A percentile compares a stretch with the other conserved stretches of the same genome.
phyloP scores from a whole-genome alignment of 1,284 basidiomycete genomes.

The Puccinia sorghi region DNA sequence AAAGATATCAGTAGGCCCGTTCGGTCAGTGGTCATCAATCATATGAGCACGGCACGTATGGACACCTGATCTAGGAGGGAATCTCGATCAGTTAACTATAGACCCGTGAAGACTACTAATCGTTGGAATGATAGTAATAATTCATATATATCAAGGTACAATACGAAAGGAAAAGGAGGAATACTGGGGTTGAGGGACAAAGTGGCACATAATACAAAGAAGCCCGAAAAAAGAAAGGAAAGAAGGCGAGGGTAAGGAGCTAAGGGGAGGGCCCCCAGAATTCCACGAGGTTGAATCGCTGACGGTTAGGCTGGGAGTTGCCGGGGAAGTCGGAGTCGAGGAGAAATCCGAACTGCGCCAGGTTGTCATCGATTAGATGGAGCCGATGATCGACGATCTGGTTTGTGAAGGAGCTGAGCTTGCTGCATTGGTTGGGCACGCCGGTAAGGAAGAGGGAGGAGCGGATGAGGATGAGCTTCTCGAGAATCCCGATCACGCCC shows the following conservation, averaged over 20 bases:
- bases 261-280: slow-evolving; percentile 8
- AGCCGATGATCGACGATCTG: slow-evolving; percentile 53
- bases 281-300: slow-evolving; percentile 13
- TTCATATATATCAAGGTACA: no score
- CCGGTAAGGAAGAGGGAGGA: slow-evolving; percentile 56
- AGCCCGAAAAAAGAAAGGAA: neutral
- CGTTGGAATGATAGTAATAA: no score
- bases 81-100: no score
- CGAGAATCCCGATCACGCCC: slow-evolving; percentile 56
- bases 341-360: neutral
- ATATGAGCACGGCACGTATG: no score
- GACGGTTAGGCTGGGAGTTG: neutral
- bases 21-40: no score
- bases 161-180: no score
- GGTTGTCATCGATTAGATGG: neutral
- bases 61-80: no score
- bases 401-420: slow-evolving; percentile 55
- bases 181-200: no score
- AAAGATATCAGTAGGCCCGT: no score
- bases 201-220: no score
- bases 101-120: no score
- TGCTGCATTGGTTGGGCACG: slow-evolving; percentile 53
- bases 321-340: neutral
- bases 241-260: neutral
- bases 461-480: slow-evolving; percentile 54